Conservation (phyloP, 2,329 filamentous ascomycete species). For the Fusarium sp. region DNA sequence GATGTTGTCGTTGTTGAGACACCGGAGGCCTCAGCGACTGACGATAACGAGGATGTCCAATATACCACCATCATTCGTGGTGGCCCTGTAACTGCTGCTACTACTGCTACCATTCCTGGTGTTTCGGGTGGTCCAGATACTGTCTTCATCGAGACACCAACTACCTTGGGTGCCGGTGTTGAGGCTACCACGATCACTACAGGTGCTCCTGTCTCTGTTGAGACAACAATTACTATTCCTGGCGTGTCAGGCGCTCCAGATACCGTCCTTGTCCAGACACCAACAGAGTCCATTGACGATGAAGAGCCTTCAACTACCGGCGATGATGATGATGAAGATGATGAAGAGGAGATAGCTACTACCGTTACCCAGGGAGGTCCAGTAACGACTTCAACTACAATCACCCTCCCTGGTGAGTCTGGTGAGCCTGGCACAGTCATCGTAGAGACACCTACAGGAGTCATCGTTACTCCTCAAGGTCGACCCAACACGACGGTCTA, state of each 20-base stretch:
- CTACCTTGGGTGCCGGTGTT: accelerated
- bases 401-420: neutral
- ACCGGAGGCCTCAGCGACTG: neutral
- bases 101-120: neutral
- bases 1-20: conserved; percentile 20
- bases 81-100: neutral
- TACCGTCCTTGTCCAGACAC: conserved; percentile 6
- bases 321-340: neutral
- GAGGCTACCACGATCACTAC: neutral
- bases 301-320: neutral
- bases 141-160: conserved; percentile 9
- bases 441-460: neutral
- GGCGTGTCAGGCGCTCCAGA: neutral
- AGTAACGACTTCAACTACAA: neutral
- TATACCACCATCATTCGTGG: neutral
- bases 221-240: neutral
- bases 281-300: neutral
- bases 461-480: neutral
- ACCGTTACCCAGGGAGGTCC: neutral
- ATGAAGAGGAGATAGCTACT: neutral
- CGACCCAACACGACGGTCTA: neutral
- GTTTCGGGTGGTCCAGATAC: conserved; percentile 1
- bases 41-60: neutral
- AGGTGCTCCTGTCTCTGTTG: neutral
- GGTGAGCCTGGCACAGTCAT: neutral